These are phyloP conservation scores for Hydnomerulius pinastri DNA, from an alignment of 768 basidiomycete genomes.

Conservation along the genomic window DNA sequence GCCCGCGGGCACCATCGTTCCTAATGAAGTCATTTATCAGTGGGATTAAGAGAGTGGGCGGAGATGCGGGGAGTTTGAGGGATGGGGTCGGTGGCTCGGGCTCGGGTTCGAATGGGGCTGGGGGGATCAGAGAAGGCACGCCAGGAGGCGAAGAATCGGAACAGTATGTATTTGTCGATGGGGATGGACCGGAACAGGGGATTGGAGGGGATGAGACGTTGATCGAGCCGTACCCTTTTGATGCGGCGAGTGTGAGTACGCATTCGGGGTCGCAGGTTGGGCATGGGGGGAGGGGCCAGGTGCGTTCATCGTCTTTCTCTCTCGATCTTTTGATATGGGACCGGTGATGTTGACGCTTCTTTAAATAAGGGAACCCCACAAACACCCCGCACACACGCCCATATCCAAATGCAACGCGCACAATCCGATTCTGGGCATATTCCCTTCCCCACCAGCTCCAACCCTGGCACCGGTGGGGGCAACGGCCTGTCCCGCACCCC, in stretches of 20 bases:
- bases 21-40: slow-evolving; percentile 22
- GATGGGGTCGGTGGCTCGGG: slow-evolving; percentile 5
- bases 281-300: no score
- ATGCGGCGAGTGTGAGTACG: slow-evolving; percentile 24
- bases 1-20: slow-evolving; percentile 22
- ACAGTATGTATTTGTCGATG: slow-evolving; percentile 30
- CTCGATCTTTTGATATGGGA: background rate
- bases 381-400: slow-evolving; percentile 18
- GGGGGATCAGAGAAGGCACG: background rate
- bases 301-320: background rate
- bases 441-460: slow-evolving; percentile 2
- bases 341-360: background rate
- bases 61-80: slow-evolving; percentile 11
- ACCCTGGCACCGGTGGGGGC: no score
- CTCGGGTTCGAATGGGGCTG: no score
- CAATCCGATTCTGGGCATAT: slow-evolving; percentile 20
- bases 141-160: slow-evolving; percentile 15
- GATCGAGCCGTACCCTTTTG: slow-evolving; percentile 23
- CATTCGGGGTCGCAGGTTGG: no score
- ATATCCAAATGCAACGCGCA: slow-evolving; percentile 24
- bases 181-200: slow-evolving; percentile 11
- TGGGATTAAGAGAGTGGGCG: slow-evolving; percentile 17
- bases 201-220: slow-evolving; percentile 18
- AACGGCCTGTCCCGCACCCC: slow-evolving; percentile 16
- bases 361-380: slow-evolving; percentile 17